phyloP scores from a whole-genome alignment of 2,329 filamentous ascomycete genomes.

The Neocatenulostroma microsporum region DNA sequence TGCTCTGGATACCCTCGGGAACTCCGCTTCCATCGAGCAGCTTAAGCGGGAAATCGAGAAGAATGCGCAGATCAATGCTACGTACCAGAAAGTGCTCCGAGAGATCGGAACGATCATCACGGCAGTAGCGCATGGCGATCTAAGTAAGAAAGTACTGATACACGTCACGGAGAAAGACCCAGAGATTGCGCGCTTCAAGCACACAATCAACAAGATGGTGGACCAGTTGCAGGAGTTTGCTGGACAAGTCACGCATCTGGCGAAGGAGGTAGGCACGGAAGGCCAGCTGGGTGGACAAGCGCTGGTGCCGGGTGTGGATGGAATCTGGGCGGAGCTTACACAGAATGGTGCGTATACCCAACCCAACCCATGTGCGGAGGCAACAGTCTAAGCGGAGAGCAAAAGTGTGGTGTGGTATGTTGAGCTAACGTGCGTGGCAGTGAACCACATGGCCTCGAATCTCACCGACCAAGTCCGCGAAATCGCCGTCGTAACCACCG shows the following conservation, averaged over 20 bases:
- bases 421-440: constrained; percentile 40
- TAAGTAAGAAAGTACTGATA: constrained; percentile 95
- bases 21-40: constrained; percentile 78
- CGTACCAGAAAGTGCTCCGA: constrained; percentile 92
- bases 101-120: constrained; percentile 98
- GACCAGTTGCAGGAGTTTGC: constrained; percentile 95
- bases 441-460: constrained; percentile 99
- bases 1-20: constrained; percentile 71
- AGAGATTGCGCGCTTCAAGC: constrained; percentile 95
- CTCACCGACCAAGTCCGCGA: constrained; percentile 95
- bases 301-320: constrained; percentile 85
- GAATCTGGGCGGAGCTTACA: constrained; percentile 95
- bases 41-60: constrained; percentile 92
- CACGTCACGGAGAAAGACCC: constrained; percentile 96
- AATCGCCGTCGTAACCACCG: constrained; percentile 93
- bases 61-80: constrained; percentile 95
- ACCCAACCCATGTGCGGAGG: constrained; percentile 1
- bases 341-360: constrained; percentile 40
- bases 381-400: no score
- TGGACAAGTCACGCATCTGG: constrained; percentile 88
- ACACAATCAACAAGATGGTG: constrained; percentile 99
- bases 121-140: constrained; percentile 85
- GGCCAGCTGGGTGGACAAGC: constrained; percentile 90
- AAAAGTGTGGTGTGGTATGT: constrained; percentile 8
- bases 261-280: constrained; percentile 92